Percentiles rank a stretch among this genome's conserved stretches.
phyloP scores from a whole-genome alignment of 1,284 basidiomycete genomes.

The Meira miltonrushii region DNA sequence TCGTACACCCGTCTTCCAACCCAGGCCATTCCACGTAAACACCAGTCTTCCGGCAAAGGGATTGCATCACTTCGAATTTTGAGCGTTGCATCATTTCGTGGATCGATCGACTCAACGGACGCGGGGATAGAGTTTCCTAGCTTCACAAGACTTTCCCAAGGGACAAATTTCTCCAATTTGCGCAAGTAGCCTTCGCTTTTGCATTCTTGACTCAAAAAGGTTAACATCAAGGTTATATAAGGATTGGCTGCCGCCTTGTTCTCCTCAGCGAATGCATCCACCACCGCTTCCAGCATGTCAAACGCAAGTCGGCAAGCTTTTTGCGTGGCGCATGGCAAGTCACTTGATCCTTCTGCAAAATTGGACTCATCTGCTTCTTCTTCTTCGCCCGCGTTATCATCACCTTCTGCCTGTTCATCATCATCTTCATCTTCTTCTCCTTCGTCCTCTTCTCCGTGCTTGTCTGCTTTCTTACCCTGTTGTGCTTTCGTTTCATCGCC shows the following conservation, averaged over 20 bases:
- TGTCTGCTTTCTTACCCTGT: slow-evolving; percentile 6
- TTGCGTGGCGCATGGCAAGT: slow-evolving; percentile 6
- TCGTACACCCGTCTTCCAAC: slow-evolving; percentile 79
- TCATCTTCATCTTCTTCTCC: slow-evolving; percentile 26
- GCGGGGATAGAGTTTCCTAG: neutral
- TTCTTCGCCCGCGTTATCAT: slow-evolving; percentile 10
- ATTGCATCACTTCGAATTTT: slow-evolving; percentile 57
- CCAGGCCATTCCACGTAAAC: slow-evolving; percentile 91
- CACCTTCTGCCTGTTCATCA: slow-evolving; percentile 4
- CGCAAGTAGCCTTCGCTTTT: slow-evolving; percentile 63
- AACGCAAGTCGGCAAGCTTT: slow-evolving; percentile 68
- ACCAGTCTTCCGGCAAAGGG: slow-evolving; percentile 90
- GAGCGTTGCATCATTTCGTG: slow-evolving; percentile 19
- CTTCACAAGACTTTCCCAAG: slow-evolving; percentile 62
- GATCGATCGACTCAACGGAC: slow-evolving; percentile 1
- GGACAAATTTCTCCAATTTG: slow-evolving; percentile 69
- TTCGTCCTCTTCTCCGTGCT: slow-evolving; percentile 56
- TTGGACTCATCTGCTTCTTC: slow-evolving; percentile 3
- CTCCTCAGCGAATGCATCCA: slow-evolving; percentile 48
- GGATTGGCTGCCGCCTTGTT: slow-evolving; percentile 58
- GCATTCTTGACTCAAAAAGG: slow-evolving; percentile 68
- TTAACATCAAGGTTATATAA: slow-evolving; percentile 78
- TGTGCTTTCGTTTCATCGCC: neutral
- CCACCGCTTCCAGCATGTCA: slow-evolving; percentile 67
- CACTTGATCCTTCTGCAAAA: neutral